Percentiles rank a stretch among this genome's conserved stretches.
These are phyloP conservation scores for Babesia ovis DNA, from an alignment of 169 alveolate species.

Conservation along the genomic window DNA sequence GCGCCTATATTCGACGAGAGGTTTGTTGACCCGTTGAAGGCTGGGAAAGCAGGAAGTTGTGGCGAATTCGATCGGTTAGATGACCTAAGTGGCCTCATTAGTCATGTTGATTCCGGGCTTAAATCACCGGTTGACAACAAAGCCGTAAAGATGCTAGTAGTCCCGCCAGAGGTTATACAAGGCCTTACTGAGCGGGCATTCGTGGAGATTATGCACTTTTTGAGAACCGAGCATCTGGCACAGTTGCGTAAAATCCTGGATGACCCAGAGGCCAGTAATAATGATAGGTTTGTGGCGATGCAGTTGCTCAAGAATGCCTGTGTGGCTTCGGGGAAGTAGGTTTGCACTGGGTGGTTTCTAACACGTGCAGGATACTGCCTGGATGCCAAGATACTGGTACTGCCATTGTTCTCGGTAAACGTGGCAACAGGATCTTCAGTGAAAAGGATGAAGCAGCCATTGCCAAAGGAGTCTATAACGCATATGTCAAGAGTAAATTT, in stretches of 20 bases:
- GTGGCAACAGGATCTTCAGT: conserved; percentile 70
- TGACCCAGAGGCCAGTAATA: conserved; percentile 78
- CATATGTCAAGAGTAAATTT: conserved; percentile 79
- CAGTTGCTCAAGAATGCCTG: conserved; percentile 81
- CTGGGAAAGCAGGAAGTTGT: background rate
- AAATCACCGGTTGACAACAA: conserved; percentile 6
- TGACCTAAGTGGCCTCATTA: conserved; percentile 44
- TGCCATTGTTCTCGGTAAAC: conserved; percentile 83
- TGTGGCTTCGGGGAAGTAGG: conserved; percentile 73
- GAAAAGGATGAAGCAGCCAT: conserved; percentile 74
- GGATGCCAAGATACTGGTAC: conserved; percentile 91
- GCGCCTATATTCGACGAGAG: conserved; percentile 38
- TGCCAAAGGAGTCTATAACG: conserved; percentile 82
- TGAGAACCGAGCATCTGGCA: conserved; percentile 72
- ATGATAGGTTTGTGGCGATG: conserved; percentile 83
- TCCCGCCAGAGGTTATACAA: conserved; percentile 69
- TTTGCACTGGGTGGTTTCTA: background rate
- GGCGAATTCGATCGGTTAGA: conserved; percentile 49
- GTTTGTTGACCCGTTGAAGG: conserved; percentile 38
- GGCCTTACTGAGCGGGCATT: conserved; percentile 73
- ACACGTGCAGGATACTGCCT: conserved; percentile 72
- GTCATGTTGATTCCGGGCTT: conserved; percentile 9
- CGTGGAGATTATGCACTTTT: conserved; percentile 72
- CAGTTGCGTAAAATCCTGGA: conserved; percentile 72
- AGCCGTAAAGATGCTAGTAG: conserved; percentile 37